A percentile compares a stretch with the other conserved stretches of the same genome.
These are phyloP conservation scores for Penicillium pulvis DNA, from an alignment of 495 filamentous ascomycete species.

Conservation along the genomic window DNA sequence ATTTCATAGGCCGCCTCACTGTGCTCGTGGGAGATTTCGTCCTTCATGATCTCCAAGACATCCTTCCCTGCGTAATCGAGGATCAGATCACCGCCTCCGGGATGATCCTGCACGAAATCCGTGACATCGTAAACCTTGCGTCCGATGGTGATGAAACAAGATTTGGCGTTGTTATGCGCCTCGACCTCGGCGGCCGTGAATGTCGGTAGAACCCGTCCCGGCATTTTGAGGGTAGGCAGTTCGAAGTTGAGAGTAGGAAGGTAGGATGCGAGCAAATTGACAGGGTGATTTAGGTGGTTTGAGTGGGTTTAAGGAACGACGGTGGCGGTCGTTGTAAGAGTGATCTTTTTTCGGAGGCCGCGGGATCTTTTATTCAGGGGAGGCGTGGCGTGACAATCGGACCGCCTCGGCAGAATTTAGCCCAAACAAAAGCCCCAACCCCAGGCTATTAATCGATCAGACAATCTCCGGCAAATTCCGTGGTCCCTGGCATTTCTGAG, in stretches of 20 bases:
- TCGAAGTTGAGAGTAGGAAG: background rate
- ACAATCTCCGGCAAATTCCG: background rate
- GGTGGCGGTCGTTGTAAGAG: background rate
- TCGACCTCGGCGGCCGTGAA: conserved; percentile 77
- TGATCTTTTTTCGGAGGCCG: conserved; percentile 11
- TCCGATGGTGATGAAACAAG: conserved; percentile 91
- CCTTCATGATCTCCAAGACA: conserved; percentile 77
- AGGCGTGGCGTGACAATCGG: conserved; percentile 26
- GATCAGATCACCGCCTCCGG: conserved; percentile 86
- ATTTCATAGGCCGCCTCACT: conserved; percentile 93
- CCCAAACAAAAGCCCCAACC: background rate
- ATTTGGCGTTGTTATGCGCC: conserved; percentile 75
- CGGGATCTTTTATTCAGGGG: conserved; percentile 27
- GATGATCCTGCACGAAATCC: conserved; percentile 82
- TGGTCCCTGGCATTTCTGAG: background rate
- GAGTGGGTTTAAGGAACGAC: background rate
- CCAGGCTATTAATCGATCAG: background rate
- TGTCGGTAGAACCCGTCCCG: conserved; percentile 69
- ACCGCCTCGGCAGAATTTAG: conserved; percentile 18
- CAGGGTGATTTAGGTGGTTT: background rate
- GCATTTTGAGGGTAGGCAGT: conserved; percentile 34
- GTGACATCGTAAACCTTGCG: conserved; percentile 94
- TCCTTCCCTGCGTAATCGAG: conserved; percentile 91
- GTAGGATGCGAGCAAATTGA: too few species aligned
- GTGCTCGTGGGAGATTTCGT: conserved; percentile 81